Conservation (phyloP, 345 rosid species). For the Pelargonium nanum region DNA sequence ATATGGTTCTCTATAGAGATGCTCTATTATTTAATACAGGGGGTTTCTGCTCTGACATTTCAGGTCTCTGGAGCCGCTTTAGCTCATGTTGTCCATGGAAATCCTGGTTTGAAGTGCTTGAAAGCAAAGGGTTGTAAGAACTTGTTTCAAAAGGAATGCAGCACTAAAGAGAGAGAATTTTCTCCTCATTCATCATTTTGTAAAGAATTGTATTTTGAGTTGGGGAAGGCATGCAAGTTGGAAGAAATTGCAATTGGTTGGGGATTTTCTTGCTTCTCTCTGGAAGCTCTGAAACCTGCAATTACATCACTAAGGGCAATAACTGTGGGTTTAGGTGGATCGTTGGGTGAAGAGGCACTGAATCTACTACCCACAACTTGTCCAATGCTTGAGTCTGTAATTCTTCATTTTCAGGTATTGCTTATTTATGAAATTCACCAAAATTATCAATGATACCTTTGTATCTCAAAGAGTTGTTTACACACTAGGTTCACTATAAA, state of each 20-base stretch:
- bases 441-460: neutral
- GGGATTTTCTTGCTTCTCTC: conserved; percentile 49
- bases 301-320: conserved; percentile 30
- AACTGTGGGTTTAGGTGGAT: conserved; percentile 67
- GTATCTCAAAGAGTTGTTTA: neutral
- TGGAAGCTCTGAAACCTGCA: conserved; percentile 54
- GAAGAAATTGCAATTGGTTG: conserved; percentile 61
- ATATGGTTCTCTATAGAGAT: neutral
- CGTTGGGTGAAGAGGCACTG: conserved; percentile 47
- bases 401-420: conserved; percentile 68
- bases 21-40: conserved; percentile 2
- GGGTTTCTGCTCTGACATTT: conserved; percentile 13
- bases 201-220: conserved; percentile 23
- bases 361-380: conserved; percentile 38
- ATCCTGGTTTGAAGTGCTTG: conserved; percentile 48
- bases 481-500: neutral
- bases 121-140: conserved; percentile 60
- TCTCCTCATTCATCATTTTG: conserved; percentile 15
- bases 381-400: conserved; percentile 51
- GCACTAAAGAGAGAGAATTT: conserved; percentile 9
- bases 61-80: conserved; percentile 58
- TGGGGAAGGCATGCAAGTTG: conserved; percentile 39
- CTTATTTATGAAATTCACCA: conserved; percentile 7
- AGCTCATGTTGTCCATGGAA: conserved; percentile 33
- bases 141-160: conserved; percentile 29